Evolutionary conservation across 129 eudicot genomes (phyloP).

Genomic region (Artemisia tridentata): DNA sequence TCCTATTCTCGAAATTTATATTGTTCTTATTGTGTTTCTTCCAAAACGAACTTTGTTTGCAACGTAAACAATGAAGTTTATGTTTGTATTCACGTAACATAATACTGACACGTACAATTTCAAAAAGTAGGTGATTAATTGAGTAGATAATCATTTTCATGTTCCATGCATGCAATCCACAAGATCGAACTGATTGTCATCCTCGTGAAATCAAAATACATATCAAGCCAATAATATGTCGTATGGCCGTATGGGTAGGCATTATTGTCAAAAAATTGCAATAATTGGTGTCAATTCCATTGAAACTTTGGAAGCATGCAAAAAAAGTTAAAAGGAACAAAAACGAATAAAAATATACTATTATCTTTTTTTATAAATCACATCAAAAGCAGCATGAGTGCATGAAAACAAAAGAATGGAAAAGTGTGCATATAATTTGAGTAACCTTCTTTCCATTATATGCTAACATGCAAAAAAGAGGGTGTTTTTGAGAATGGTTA

Average conservation of each 20-base stretch:
- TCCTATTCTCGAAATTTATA: not conserved
- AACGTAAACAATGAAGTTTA: not conserved
- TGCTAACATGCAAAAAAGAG: not conserved
- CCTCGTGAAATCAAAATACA: slow-evolving; percentile 2
- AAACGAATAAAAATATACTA: not conserved
- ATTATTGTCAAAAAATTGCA: not conserved
- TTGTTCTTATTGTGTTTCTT: not conserved
- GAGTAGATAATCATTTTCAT: not conserved
- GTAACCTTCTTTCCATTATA: not conserved
- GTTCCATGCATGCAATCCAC: slow-evolving; percentile 15
- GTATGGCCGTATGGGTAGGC: not conserved
- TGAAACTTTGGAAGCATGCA: slow-evolving; percentile 23
- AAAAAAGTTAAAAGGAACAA: slow-evolving; percentile 4
- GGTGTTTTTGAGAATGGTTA: too few relatives aligned
- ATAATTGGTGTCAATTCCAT: slow-evolving; percentile 19
- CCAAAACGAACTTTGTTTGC: not conserved
- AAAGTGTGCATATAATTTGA: not conserved
- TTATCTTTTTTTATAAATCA: not conserved
- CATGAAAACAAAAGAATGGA: not conserved
- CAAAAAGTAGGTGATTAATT: too few relatives aligned
- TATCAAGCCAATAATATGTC: slow-evolving; percentile 7
- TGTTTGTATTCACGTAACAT: not conserved
- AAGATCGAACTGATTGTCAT: not conserved
- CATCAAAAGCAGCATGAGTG: not conserved
- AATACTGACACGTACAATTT: too few relatives aligned